These are phyloP conservation scores for Arachis monticola DNA, from an alignment of 331 rosid genomes.

Conservation along the genomic window DNA sequence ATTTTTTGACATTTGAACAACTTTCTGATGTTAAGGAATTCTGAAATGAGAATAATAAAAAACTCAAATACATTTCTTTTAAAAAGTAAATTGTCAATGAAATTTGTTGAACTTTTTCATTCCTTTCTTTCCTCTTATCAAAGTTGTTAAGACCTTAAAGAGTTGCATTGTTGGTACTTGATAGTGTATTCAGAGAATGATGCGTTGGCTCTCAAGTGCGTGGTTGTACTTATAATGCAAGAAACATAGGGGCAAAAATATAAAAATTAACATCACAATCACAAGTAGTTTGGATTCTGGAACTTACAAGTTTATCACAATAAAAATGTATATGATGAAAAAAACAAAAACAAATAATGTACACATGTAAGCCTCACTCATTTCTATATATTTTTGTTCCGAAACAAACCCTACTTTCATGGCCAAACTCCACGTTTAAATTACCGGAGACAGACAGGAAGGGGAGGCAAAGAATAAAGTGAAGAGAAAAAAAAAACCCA, in stretches of 20 bases:
- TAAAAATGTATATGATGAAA: slow-evolving; percentile 4
- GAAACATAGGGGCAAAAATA: slow-evolving; percentile 18
- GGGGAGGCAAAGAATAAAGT: slow-evolving; percentile 41
- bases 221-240: no score
- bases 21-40: no score
- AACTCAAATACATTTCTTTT: no score
- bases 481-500: neutral
- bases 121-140: no score
- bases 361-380: slow-evolving; percentile 60
- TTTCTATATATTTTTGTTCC: slow-evolving; percentile 35
- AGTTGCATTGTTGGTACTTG: no score
- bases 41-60: no score
- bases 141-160: no score
- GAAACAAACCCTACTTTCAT: slow-evolving; percentile 28
- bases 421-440: slow-evolving; percentile 32
- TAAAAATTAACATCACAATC: slow-evolving; percentile 56
- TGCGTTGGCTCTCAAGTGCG: no score
- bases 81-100: no score
- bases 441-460: slow-evolving; percentile 13
- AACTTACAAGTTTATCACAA: slow-evolving; percentile 36
- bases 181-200: no score
- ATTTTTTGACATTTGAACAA: no score
- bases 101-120: no score
- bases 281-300: slow-evolving; percentile 31
- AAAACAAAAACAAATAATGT: slow-evolving; percentile 40